A percentile compares a stretch with the other conserved stretches of the same genome.
phyloP scores from a whole-genome alignment of 2,329 filamentous ascomycete genomes.

The Lojkania enalia region DNA sequence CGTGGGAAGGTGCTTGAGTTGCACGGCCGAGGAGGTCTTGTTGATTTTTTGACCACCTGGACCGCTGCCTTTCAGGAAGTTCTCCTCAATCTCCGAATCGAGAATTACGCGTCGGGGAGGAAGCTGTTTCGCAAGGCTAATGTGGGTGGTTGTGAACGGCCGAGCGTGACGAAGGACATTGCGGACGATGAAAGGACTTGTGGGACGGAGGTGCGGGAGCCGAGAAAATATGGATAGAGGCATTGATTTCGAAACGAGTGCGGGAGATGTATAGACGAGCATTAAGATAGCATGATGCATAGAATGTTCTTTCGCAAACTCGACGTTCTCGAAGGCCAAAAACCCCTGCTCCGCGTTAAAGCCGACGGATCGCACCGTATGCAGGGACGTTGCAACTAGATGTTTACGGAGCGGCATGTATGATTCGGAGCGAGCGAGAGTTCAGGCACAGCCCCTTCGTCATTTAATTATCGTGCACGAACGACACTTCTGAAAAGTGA shows the following conservation, averaged over 20 bases:
- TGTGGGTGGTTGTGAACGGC: conserved; percentile 21
- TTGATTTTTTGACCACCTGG: conserved; percentile 98
- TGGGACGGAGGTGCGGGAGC: conserved; percentile 9
- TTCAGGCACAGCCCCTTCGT: conserved; percentile 2
- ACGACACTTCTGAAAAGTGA: too few species aligned
- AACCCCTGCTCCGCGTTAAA: too few species aligned
- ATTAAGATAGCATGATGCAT: conserved; percentile 23
- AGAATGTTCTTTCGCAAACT: conserved; percentile 1
- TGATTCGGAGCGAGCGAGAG: conserved; percentile 20
- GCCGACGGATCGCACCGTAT: background rate
- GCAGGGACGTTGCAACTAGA: background rate
- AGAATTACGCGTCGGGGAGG: conserved; percentile 76
- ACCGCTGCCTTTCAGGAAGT: conserved; percentile 86
- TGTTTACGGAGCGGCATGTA: conserved; percentile 3
- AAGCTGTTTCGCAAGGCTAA: conserved; percentile 27
- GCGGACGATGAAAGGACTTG: conserved; percentile 8
- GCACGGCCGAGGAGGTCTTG: conserved; percentile 94
- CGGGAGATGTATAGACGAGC: conserved; percentile 13
- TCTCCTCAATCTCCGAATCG: conserved; percentile 79
- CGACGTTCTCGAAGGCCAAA: background rate
- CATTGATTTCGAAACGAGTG: conserved; percentile 10
- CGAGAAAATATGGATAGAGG: conserved; percentile 10
- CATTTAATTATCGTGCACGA: too few species aligned
- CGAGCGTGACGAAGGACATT: conserved; percentile 11
- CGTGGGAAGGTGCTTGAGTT: conserved; percentile 86